Conservation (phyloP, 148 eudicot genomes). For the Cornus kousa region DNA sequence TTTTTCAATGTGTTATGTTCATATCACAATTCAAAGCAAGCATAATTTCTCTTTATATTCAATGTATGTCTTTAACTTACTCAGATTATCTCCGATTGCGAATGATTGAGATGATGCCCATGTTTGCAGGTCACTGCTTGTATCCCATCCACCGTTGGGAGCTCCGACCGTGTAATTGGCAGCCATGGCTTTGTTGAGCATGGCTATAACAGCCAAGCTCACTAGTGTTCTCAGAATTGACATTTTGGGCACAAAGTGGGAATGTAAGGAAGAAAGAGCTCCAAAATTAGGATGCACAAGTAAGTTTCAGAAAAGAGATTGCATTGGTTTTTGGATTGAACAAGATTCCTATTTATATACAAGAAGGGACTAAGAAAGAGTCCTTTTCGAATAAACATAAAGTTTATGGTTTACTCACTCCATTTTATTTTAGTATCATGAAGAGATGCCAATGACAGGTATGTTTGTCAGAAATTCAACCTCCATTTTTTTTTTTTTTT, state of each 20-base stretch:
- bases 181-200: slow-evolving; percentile 25
- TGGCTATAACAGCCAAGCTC: slow-evolving; percentile 23
- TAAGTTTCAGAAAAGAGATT: neutral
- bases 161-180: slow-evolving; percentile 26
- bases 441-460: slow-evolving; percentile 5
- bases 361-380: neutral
- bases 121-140: slow-evolving; percentile 16
- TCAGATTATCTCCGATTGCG: slow-evolving; percentile 25
- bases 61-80: slow-evolving; percentile 12
- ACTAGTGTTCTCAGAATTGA: slow-evolving; percentile 9
- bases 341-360: neutral
- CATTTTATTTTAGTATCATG: neutral
- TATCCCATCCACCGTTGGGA: slow-evolving; percentile 38
- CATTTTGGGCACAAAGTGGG: slow-evolving; percentile 9
- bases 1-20: too few relatives aligned
- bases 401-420: neutral
- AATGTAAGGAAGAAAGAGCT: neutral
- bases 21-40: neutral
- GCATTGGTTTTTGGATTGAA: neutral
- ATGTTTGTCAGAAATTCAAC: neutral
- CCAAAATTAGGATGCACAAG: neutral
- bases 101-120: slow-evolving; percentile 23
- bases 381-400: neutral
- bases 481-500: neutral
- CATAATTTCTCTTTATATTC: neutral